Evolutionary conservation across 495 filamentous ascomycete genomes (phyloP), one percentile per base, ranked within the genome.

Genomic region (Penicillium cataractarum): DNA sequence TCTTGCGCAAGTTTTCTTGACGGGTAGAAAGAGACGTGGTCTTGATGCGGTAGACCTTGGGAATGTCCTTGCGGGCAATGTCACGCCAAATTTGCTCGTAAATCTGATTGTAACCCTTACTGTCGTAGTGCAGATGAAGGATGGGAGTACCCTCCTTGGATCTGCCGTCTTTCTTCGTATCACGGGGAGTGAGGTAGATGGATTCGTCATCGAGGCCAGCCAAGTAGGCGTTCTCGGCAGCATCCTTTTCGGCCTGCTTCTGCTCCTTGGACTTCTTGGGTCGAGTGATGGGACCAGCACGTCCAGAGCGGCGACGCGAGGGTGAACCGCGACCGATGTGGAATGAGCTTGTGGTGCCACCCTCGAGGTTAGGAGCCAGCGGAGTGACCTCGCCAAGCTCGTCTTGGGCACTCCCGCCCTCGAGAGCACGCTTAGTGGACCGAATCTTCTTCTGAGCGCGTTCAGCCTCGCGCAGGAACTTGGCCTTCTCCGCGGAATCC

Each of bases 81-180:
- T 99, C 95, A 29, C 92, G 90, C 91, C 92, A 96, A 65, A 99
- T 99, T 77, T 97, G 93, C 70, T 97, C 95, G 76, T 97, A 97
- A 39, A 99, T 95, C 76, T 97, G 93, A 66, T 93, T 91, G 79
- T 95, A 98, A 24, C 91, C 91, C 72, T 97, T 96, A 35, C 92
- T 93, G 63, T 89, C 89, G 77, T 90, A 95, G 15, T 86, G 77
- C 31, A 80, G 74, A 10, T 74, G 60, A 1, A 81, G 78, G 21
- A 72, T 70, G 8, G 85, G 88, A 2, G 85, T 85, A 62, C 85
- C 79, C 64, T 93, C 90, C 70, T 87, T 89, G 35, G 84, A 80
- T 26, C 73, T 72, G 15, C 63, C 65, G 24, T 86, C 74, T 86
- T 62, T 89, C 59, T 82, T 74, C 58, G 85, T 64, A 90, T 92